Evolutionary conservation across 2,329 filamentous ascomycete genomes (phyloP).

Genomic region (Parastagonospora avenae): DNA sequence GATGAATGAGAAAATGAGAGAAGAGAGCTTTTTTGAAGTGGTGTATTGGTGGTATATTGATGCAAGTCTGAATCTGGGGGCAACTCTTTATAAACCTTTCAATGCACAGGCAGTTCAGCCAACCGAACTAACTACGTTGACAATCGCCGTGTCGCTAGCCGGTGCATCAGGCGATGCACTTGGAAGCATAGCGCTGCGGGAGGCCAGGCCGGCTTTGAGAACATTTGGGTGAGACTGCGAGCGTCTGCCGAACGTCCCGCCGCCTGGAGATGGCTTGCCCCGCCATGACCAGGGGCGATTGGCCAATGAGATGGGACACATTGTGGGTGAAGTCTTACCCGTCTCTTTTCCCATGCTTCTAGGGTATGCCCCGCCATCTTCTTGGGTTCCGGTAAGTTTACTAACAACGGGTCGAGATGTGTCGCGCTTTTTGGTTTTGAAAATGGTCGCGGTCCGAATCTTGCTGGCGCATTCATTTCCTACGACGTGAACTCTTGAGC

Average conservation of each 20-base stretch:
- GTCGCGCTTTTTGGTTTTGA: constrained; percentile 3
- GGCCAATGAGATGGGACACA: constrained; percentile 63
- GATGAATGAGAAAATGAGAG: neutral
- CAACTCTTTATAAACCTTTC: constrained; percentile 23
- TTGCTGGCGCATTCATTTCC: neutral
- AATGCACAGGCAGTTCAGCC: constrained; percentile 5
- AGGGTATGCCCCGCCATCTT: constrained; percentile 31
- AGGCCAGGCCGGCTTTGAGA: constrained; percentile 22
- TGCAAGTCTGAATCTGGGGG: constrained; percentile 7
- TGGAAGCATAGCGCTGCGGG: constrained; percentile 19
- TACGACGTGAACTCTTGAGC: neutral
- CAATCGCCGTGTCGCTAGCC: constrained; percentile 31
- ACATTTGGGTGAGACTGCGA: constrained; percentile 4
- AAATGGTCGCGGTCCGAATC: constrained; percentile 2
- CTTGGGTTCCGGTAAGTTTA: constrained; percentile 13
- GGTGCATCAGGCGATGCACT: constrained; percentile 23
- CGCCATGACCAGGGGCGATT: constrained; percentile 13
- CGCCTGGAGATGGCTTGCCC: constrained; percentile 20
- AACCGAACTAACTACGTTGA: constrained; percentile 25
- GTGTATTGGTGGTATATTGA: neutral
- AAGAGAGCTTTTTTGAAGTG: neutral
- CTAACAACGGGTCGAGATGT: constrained; percentile 15
- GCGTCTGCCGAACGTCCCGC: constrained; percentile 25
- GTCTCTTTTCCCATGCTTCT: constrained; percentile 19
- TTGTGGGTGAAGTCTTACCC: constrained; percentile 34